Percentiles rank a stretch among this genome's conserved stretches.
phyloP scores from a whole-genome alignment of 805 yeast species.

The Yarrowia porcina region DNA sequence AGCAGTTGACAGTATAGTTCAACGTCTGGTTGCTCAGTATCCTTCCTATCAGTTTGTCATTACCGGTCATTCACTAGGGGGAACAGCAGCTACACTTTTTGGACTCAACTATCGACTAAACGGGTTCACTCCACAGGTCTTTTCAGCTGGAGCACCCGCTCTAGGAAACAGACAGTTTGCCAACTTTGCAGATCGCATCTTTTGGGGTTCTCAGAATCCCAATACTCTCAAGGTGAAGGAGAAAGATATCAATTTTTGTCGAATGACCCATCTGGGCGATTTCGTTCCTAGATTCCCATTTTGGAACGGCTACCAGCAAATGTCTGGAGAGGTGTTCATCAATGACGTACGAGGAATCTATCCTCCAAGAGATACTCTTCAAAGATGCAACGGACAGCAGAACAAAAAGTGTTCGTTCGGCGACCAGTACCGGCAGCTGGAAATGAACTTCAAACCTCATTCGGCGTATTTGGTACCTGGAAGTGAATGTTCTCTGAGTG shows the following conservation, averaged over 20 bases:
- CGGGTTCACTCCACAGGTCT: background rate
- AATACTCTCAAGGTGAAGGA: background rate
- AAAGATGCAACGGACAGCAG: slow-evolving; percentile 7
- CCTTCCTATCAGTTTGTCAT: background rate
- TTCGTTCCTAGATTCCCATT: slow-evolving; percentile 5
- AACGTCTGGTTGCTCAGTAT: background rate
- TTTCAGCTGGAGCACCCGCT: slow-evolving; percentile 2
- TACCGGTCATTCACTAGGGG: slow-evolving; percentile 6
- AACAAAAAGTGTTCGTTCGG: slow-evolving; percentile 7
- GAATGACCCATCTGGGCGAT: slow-evolving; percentile 8
- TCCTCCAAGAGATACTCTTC: background rate
- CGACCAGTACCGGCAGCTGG: slow-evolving; percentile 12
- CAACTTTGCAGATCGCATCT: slow-evolving; percentile 5
- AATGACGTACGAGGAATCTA: background rate
- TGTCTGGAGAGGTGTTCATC: slow-evolving; percentile 14
- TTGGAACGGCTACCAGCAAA: slow-evolving; percentile 21
- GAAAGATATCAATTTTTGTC: background rate
- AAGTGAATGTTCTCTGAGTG: slow-evolving; percentile 8
- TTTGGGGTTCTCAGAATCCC: slow-evolving; percentile 10
- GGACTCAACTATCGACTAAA: slow-evolving; percentile 6
- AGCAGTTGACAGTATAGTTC: background rate
- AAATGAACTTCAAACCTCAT: slow-evolving; percentile 9
- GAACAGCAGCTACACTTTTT: slow-evolving; percentile 4
- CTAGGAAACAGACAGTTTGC: slow-evolving; percentile 3
- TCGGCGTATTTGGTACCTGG: slow-evolving; percentile 19